Base-by-base conservation (phyloP, 2,329 filamentous ascomycete genomes). In the Epichloe brachyelytri region DNA sequence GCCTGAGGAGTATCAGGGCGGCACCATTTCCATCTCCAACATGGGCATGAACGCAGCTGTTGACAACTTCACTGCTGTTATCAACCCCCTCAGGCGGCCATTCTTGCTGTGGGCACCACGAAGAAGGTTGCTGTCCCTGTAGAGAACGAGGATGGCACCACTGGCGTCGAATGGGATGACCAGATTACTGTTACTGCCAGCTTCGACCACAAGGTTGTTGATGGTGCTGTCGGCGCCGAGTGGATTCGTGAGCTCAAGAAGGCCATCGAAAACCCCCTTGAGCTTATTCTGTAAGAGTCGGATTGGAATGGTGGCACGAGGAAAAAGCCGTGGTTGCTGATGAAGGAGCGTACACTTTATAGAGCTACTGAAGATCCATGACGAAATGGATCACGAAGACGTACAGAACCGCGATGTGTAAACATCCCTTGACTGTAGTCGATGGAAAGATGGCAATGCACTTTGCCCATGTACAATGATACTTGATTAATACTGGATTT, bases 21-120 rank as follows among this genome's bases (percentile, higher is more conserved):
- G 93, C 68, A 95, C 88, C 68, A 95, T 98, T 74, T 96, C 91
- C 70, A 97, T 98, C 73, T 95, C 88, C 75, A 98, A 98, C 82
- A 95, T 98, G 93, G 93, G 93, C 71, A 98, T 98, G 93, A 98
- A 98, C 80, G 66, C 83, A 46, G 91, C 93, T 48, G 85, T 98
- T 56, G 90, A 97, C 73, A 82, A 90, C 68, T 98, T 98, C 75
- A 97, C 93, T 49, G 93, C 93, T 60, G 86, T 98, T 65, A 95
- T 98, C 79, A 98, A 98, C 82, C 93, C 94, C 93, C 93, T 50
- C 94, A 98, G 76, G 87, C 93, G 50, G 86, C 83, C 65, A 98
- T 98, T 68, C 79, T 98, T 57, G 91, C 93, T 51, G 87, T 98
- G 53, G 93, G 94, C 63, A 94, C 89, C 59, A 89, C 88, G 62